Evolutionary conservation across 805 yeast genomes (phyloP).

Genomic region (Candida glaebosa): DNA sequence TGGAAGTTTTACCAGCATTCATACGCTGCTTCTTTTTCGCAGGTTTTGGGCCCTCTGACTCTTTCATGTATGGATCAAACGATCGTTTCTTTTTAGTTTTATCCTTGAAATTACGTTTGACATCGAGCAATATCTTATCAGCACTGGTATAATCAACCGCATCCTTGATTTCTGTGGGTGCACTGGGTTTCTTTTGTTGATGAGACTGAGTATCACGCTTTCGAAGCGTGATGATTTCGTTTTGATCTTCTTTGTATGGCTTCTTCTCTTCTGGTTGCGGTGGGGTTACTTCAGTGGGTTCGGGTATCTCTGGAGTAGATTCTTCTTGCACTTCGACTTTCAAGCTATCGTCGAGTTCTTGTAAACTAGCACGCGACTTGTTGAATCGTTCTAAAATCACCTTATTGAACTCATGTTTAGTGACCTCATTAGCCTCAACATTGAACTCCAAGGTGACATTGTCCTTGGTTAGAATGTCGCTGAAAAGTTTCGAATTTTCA

Average conservation of each 20-base stretch:
- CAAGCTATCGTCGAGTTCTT: slow-evolving; percentile 11
- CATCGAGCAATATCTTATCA: slow-evolving; percentile 36
- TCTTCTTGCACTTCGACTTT: slow-evolving; percentile 7
- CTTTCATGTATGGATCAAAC: slow-evolving; percentile 59
- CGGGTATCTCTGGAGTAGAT: slow-evolving; percentile 9
- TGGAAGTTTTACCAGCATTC: slow-evolving; percentile 34
- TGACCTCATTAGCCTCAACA: slow-evolving; percentile 9
- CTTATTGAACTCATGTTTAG: slow-evolving; percentile 16
- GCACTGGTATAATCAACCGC: slow-evolving; percentile 45
- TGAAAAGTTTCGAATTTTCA: slow-evolving; percentile 14
- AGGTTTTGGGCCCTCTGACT: slow-evolving; percentile 50
- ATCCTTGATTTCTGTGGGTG: slow-evolving; percentile 12
- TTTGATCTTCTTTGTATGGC: slow-evolving; percentile 14
- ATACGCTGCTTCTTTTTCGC: slow-evolving; percentile 43
- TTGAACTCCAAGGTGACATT: slow-evolving; percentile 15
- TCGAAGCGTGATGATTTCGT: slow-evolving; percentile 42
- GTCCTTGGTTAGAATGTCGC: slow-evolving; percentile 8
- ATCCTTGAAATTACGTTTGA: slow-evolving; percentile 12
- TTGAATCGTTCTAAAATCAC: slow-evolving; percentile 13
- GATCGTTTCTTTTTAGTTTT: slow-evolving; percentile 32
- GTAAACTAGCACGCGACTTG: slow-evolving; percentile 10
- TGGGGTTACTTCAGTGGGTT: slow-evolving; percentile 5
- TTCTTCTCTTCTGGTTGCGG: slow-evolving; percentile 6
- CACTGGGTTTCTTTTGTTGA: slow-evolving; percentile 8
- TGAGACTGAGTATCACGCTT: slow-evolving; percentile 14